Conservation (phyloP, 2,329 filamentous ascomycete genomes). For the Aspergillus ochraceoroseus region DNA sequence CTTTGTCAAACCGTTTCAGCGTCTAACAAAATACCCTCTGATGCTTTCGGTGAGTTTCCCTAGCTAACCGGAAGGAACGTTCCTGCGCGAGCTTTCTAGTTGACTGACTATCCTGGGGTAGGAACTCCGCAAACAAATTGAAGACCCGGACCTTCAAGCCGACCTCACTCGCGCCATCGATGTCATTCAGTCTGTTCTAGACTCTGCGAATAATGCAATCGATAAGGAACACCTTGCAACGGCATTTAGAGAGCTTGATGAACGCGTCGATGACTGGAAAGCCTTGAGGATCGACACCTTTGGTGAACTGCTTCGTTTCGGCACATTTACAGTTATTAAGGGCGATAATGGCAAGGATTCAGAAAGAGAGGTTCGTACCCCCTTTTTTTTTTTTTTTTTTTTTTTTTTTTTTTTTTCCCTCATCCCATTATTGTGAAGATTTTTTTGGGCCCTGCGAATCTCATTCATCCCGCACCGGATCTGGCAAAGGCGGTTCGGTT, state of each 20-base stretch:
- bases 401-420: too few relatives aligned
- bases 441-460: slow-evolving; percentile 6
- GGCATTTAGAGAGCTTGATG: slow-evolving; percentile 73
- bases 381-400: too few relatives aligned
- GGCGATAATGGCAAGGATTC: slow-evolving; percentile 70
- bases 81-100: too few relatives aligned
- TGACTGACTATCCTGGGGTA: too few relatives aligned
- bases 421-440: slow-evolving; percentile 6
- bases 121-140: slow-evolving; percentile 82
- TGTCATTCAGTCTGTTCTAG: slow-evolving; percentile 73
- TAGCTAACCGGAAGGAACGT: too few relatives aligned
- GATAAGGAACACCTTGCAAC: slow-evolving; percentile 80
- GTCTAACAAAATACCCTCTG: slow-evolving; percentile 88
- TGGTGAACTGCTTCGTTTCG: slow-evolving; percentile 79
- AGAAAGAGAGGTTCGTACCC: slow-evolving; percentile 71
- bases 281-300: slow-evolving; percentile 86
- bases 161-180: slow-evolving; percentile 74
- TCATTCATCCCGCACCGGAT: slow-evolving; percentile 16
- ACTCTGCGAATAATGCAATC: slow-evolving; percentile 84
- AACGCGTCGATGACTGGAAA: slow-evolving; percentile 94
- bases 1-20: slow-evolving; percentile 91
- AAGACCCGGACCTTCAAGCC: slow-evolving; percentile 62
- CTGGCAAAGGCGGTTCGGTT: too few relatives aligned
- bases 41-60: slow-evolving; percentile 75
- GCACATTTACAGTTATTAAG: slow-evolving; percentile 87